Evolutionary conservation across 1,284 basidiomycete species (phyloP).

Genomic region (Ustilago vetiveriae): DNA sequence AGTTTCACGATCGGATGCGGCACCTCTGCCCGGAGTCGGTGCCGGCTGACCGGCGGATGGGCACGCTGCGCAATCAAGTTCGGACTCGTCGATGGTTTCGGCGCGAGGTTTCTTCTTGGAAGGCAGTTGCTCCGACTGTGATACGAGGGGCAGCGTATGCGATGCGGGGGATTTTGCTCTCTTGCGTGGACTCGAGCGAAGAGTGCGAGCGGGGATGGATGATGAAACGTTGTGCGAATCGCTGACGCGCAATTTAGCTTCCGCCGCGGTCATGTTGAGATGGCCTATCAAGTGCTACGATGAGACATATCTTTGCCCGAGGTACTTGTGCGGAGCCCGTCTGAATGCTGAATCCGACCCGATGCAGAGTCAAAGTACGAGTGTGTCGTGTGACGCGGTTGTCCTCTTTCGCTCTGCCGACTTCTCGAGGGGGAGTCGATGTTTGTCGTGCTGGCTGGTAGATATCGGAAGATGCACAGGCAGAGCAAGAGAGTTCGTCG

Average conservation of each 20-base stretch:
- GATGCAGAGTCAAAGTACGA: too few relatives aligned
- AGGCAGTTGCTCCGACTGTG: slow-evolving; percentile 1
- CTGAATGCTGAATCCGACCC: too few relatives aligned
- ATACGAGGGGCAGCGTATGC: neutral
- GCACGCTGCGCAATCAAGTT: slow-evolving; percentile 50
- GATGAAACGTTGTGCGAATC: slow-evolving; percentile 1
- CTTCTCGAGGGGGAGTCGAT: too few relatives aligned
- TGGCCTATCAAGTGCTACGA: neutral
- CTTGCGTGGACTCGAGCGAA: slow-evolving; percentile 36
- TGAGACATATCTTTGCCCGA: neutral
- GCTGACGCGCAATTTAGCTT: slow-evolving; percentile 8
- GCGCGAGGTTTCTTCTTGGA: slow-evolving; percentile 22
- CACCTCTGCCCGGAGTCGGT: slow-evolving; percentile 36
- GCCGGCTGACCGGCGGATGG: slow-evolving; percentile 24
- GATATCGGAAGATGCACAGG: too few relatives aligned
- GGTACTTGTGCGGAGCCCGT: too few relatives aligned
- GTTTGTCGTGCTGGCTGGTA: too few relatives aligned
- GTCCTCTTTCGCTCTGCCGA: too few relatives aligned
- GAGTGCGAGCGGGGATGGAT: slow-evolving; percentile 4
- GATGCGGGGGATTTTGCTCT: slow-evolving; percentile 12
- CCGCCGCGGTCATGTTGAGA: slow-evolving; percentile 25
- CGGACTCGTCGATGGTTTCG: slow-evolving; percentile 38
- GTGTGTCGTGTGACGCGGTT: slow-evolving; percentile 7
- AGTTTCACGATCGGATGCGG: slow-evolving; percentile 38
- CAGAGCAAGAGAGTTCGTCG: too few relatives aligned